A percentile compares a stretch with the other conserved stretches of the same genome.
phyloP scores from a whole-genome alignment of 306 rosid genomes.

The Erythrophleum fordii region DNA sequence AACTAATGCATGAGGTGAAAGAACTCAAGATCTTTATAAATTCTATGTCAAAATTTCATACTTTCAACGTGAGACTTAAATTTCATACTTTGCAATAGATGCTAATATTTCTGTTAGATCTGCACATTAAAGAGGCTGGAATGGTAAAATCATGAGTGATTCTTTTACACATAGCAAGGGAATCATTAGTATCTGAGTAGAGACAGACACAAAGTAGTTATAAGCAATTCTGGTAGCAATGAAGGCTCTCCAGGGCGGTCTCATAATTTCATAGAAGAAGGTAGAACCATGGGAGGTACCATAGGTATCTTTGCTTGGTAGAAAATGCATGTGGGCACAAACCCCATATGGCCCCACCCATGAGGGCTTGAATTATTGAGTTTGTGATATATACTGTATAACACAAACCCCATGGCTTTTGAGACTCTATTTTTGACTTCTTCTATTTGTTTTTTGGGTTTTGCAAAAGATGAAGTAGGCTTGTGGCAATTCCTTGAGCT shows the following conservation, averaged over 20 bases:
- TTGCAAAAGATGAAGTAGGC: background rate
- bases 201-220: slow-evolving; percentile 29
- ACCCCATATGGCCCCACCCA: slow-evolving; percentile 41
- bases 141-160: background rate
- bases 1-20: too few species aligned
- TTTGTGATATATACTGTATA: background rate
- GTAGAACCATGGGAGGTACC: slow-evolving; percentile 43
- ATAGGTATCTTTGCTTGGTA: slow-evolving; percentile 34
- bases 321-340: slow-evolving; percentile 43
- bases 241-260: slow-evolving; percentile 23
- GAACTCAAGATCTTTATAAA: too few species aligned
- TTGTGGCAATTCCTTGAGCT: background rate
- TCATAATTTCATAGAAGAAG: slow-evolving; percentile 39
- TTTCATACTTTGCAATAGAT: too few species aligned
- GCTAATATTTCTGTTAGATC: background rate
- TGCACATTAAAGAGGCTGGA: background rate
- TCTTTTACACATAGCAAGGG: background rate
- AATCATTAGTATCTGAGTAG: slow-evolving; percentile 36
- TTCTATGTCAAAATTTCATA: too few species aligned
- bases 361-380: slow-evolving; percentile 40
- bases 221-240: slow-evolving; percentile 22
- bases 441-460: background rate
- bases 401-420: background rate
- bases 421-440: background rate
- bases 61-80: too few species aligned